Evolutionary conservation across 2,329 filamentous ascomycete species (phyloP).

Genomic region (Trichophyton benhamiae): DNA sequence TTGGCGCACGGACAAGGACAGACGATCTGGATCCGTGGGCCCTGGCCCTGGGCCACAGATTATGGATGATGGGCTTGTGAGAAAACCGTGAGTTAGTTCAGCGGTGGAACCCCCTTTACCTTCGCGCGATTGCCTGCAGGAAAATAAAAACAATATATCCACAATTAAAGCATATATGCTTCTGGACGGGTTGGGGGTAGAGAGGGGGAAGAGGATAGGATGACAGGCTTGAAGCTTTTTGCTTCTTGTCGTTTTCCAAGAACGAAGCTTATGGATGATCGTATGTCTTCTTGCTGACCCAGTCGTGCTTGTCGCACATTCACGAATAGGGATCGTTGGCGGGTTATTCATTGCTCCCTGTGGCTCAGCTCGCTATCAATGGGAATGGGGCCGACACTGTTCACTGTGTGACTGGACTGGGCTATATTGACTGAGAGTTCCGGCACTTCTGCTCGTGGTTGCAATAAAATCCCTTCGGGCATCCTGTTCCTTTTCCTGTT

Average conservation of each 20-base stretch:
- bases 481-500: neutral
- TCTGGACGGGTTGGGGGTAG: neutral
- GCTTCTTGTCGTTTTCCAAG: neutral
- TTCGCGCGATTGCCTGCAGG: slow-evolving; percentile 4
- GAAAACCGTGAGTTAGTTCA: neutral
- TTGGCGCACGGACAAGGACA: slow-evolving; percentile 1
- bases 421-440: slow-evolving; percentile 2
- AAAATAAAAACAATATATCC: slow-evolving; percentile 1
- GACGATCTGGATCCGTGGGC: neutral
- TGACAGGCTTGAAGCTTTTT: neutral
- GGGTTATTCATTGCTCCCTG: neutral
- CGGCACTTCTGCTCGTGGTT: neutral
- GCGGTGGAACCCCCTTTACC: slow-evolving; percentile 4
- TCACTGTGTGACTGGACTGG: slow-evolving; percentile 3
- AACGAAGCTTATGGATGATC: neutral
- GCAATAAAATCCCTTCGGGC: neutral
- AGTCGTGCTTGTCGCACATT: neutral
- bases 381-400: neutral
- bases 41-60: neutral
- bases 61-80: neutral
- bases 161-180: neutral
- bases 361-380: slow-evolving; percentile 4
- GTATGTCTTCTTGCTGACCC: neutral
- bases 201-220: neutral
- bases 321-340: slow-evolving; percentile 2